Evolutionary conservation across 306 rosid genomes (phyloP), one percentile per base, ranked within the genome.

Genomic region (Pyrus pyrifolia): DNA sequence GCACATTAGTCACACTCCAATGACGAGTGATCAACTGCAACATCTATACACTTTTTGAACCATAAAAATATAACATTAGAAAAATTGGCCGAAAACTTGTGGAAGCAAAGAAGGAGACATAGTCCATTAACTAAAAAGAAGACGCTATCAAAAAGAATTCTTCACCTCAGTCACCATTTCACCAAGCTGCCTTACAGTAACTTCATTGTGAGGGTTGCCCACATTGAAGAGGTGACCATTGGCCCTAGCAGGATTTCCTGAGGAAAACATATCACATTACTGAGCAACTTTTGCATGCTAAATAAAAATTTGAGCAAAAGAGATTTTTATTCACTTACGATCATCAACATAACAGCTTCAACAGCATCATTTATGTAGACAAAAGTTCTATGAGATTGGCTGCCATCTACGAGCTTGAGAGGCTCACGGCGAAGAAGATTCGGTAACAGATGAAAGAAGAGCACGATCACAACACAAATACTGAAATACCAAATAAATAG

Each of bases 161-260:
- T 63, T 68, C 72, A 89, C 97, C 96, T 91, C 83, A 19, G 88
- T 86, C 98, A 93, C 91, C 92, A 93, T 89, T 79, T 93, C 97
- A 30, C 92, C 98, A 53, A 93, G 97, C 91, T 91, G 98, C 92
- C 88, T 87, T 38, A 93, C 98, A 11, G 98, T 93, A 63, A 93
- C 98, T 85, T 93, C 98, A 81, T 93, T 93, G 88, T 93, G 77
- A 67, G 97, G 98, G 79, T 93, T 93, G 72, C 98, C 98, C 80
- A 93, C 98, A 65, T 93, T 93, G 79, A 91, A 93, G 73, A 93
- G 91, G 2, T 91, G 98, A 0, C 98, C 84, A 68, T 91, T 93
- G 83, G 96, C 97, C 81, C 96, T 88, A 8, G 80, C 86, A 33
- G 97, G 96, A 73, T 91, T 93, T 93, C 97, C 97, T 93, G 88